These are phyloP conservation scores for Ceratocystis huliohia DNA, from an alignment of 2,329 filamentous ascomycete species.

Conservation along the genomic window DNA sequence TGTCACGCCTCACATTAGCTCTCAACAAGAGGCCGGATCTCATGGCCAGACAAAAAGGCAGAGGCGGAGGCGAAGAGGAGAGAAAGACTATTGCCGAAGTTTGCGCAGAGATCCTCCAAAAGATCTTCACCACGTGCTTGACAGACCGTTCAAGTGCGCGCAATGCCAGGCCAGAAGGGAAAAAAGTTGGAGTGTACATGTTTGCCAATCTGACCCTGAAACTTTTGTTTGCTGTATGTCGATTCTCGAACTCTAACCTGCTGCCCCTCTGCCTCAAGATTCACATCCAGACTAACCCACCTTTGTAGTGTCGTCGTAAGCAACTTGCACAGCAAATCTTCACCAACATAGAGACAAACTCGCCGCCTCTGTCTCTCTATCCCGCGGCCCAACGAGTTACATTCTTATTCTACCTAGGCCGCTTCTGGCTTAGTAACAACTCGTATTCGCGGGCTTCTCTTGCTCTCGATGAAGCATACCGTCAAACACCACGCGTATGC, in stretches of 20 bases:
- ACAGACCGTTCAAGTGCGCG: conserved; percentile 62
- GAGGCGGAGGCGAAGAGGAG: conserved; percentile 44
- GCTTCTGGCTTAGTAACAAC: conserved; percentile 75
- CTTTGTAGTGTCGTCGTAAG: conserved; percentile 59
- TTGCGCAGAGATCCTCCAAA: conserved; percentile 77
- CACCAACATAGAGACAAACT: conserved; percentile 71
- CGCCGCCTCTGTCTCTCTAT: conserved; percentile 68
- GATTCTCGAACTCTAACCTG: neutral
- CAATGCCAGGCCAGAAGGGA: conserved; percentile 61
- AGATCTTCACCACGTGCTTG: conserved; percentile 80
- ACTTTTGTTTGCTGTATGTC: conserved; percentile 63
- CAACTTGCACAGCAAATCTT: conserved; percentile 80
- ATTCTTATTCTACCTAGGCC: conserved; percentile 86
- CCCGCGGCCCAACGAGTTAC: conserved; percentile 79
- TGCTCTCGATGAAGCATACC: conserved; percentile 67
- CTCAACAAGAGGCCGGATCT: conserved; percentile 71
- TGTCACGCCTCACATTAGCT: conserved; percentile 72
- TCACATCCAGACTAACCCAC: conserved; percentile 19
- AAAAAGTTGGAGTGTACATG: conserved; percentile 76
- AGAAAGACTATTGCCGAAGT: conserved; percentile 72
- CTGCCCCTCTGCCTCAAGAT: neutral
- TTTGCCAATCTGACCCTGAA: conserved; percentile 86
- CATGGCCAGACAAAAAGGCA: conserved; percentile 31
- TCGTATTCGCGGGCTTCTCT: conserved; percentile 67
- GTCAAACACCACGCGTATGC: conserved; percentile 49